A percentile compares a stretch with the other conserved stretches of the same genome.
These are phyloP conservation scores for Phyllosticta citrichinensis DNA, from an alignment of 2,329 filamentous ascomycete species.

Conservation along the genomic window DNA sequence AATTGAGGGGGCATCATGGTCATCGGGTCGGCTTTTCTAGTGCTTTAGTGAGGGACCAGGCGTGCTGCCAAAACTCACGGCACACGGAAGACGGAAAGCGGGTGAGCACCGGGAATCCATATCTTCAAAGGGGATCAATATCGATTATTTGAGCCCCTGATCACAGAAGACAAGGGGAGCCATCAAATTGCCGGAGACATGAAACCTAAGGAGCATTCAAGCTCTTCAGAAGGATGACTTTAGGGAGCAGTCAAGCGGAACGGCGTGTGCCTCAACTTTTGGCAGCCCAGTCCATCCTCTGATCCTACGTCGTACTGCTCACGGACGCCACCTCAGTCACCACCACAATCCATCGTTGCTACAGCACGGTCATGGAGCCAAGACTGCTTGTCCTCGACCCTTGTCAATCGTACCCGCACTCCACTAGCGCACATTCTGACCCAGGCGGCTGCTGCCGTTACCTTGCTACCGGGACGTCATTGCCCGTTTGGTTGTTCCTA, in stretches of 20 bases:
- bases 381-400: not conserved
- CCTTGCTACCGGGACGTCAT: not conserved
- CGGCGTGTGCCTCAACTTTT: not conserved
- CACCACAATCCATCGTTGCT: not conserved
- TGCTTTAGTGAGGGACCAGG: not conserved
- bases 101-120: too few relatives aligned
- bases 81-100: too few relatives aligned
- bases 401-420: not conserved
- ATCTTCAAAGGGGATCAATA: too few relatives aligned
- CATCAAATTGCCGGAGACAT: too few relatives aligned
- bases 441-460: not conserved
- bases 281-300: not conserved
- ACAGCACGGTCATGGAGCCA: not conserved
- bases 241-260: too few relatives aligned
- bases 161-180: too few relatives aligned
- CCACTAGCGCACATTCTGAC: not conserved
- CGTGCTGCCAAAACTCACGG: too few relatives aligned
- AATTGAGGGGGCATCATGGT: not conserved
- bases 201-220: too few relatives aligned
- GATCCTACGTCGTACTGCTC: not conserved
- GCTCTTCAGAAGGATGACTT: too few relatives aligned
- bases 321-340: not conserved
- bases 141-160: too few relatives aligned
- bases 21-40: not conserved
- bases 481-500: not conserved